These are phyloP conservation scores for Exophiala oligosperma DNA, from an alignment of 2,329 filamentous ascomycete genomes.

Conservation along the genomic window DNA sequence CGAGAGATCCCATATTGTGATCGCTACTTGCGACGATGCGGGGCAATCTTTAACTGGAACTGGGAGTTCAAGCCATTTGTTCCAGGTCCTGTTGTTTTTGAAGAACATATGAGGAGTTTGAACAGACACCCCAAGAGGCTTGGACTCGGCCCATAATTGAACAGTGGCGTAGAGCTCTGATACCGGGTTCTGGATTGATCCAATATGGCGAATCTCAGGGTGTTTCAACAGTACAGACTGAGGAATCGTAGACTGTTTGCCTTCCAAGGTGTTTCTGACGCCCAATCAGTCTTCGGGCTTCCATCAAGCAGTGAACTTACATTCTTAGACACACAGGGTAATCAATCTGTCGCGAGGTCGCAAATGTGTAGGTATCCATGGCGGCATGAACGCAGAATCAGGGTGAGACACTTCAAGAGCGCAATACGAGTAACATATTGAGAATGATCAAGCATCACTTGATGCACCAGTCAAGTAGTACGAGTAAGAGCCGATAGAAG, in stretches of 20 bases:
- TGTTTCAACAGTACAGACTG: conserved; percentile 76
- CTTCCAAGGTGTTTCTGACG: conserved; percentile 70
- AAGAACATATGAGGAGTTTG: conserved; percentile 94
- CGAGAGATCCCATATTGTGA: conserved; percentile 93
- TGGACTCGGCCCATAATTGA: conserved; percentile 94
- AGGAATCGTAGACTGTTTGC: conserved; percentile 70
- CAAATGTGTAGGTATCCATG: conserved; percentile 97
- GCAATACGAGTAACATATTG: too few species aligned
- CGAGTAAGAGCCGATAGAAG: too few species aligned
- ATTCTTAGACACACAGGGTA: conserved; percentile 67
- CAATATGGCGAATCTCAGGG: conserved; percentile 80
- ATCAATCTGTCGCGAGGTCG: conserved; percentile 79
- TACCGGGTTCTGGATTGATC: conserved; percentile 80
- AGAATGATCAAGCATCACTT: too few species aligned
- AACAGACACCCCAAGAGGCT: conserved; percentile 85
- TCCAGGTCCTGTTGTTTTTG: conserved; percentile 73
- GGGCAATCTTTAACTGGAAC: conserved; percentile 82
- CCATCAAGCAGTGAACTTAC: conserved; percentile 43
- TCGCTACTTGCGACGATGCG: conserved; percentile 77
- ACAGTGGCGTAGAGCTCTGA: conserved; percentile 85
- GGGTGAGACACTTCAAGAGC: too few species aligned
- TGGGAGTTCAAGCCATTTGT: conserved; percentile 91
- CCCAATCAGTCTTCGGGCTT: conserved; percentile 11
- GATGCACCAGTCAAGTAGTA: too few species aligned
- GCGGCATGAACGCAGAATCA: not conserved